Percentiles rank a stretch among this genome's conserved stretches.
These are phyloP conservation scores for Catharanthus roseus DNA, from an alignment of 257 asterid genomes.

Conservation along the genomic window DNA sequence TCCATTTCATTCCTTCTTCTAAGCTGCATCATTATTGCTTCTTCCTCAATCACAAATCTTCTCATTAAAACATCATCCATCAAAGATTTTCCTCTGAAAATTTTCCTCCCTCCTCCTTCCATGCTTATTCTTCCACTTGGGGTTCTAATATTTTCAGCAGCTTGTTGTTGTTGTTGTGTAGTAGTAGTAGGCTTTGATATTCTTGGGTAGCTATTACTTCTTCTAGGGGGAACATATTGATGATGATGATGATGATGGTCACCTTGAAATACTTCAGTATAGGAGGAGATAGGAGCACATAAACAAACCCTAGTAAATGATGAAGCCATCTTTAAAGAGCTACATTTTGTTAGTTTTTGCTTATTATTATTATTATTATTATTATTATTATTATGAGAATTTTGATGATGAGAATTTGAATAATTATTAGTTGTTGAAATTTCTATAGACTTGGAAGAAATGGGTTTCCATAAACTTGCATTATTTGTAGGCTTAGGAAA, in stretches of 20 bases:
- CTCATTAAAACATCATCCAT: conserved; percentile 81
- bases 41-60: conserved; percentile 81
- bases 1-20: conserved; percentile 85
- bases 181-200: conserved; percentile 27
- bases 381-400: too few relatives aligned
- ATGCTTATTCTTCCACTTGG: conserved; percentile 65
- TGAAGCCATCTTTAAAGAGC: conserved; percentile 63
- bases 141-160: too few relatives aligned
- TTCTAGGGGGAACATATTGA: conserved; percentile 61
- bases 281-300: conserved; percentile 80
- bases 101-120: conserved; percentile 70
- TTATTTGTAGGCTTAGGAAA: conserved; percentile 39
- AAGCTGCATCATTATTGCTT: conserved; percentile 73
- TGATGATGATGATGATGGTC: too few relatives aligned
- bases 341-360: conserved; percentile 65
- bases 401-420: too few relatives aligned
- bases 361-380: too few relatives aligned
- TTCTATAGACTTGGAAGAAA: conserved; percentile 41
- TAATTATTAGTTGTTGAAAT: conserved; percentile 22
- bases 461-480: conserved; percentile 44
- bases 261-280: conserved; percentile 63
- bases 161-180: conserved; percentile 29
- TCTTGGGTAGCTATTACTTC: conserved; percentile 70
- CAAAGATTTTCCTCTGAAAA: conserved; percentile 74
- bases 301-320: conserved; percentile 75